A percentile compares a stretch with the other conserved stretches of the same genome.
These are phyloP conservation scores for Beauveria scarabaeidicola DNA, from an alignment of 2,329 filamentous ascomycete species.

Conservation along the genomic window DNA sequence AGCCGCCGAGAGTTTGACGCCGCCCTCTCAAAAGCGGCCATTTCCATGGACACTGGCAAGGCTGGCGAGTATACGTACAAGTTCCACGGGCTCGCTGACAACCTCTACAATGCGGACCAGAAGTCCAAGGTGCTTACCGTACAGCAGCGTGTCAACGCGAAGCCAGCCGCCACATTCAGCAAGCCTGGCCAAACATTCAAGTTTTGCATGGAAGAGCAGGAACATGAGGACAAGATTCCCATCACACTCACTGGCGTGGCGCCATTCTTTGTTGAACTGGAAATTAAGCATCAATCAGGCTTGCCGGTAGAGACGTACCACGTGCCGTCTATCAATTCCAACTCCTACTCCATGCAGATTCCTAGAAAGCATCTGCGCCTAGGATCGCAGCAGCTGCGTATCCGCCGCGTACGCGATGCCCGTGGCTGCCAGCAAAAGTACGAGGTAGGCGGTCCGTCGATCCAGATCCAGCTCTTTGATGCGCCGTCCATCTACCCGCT, in stretches of 20 bases:
- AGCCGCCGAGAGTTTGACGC: slow-evolving; percentile 68
- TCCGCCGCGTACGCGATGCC: slow-evolving; percentile 81
- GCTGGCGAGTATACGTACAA: slow-evolving; percentile 79
- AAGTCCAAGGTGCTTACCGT: slow-evolving; percentile 60
- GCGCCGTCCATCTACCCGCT: slow-evolving; percentile 84
- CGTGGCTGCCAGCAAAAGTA: slow-evolving; percentile 77
- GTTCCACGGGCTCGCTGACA: slow-evolving; percentile 75
- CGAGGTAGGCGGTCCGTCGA: slow-evolving; percentile 61
- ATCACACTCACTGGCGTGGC: slow-evolving; percentile 74
- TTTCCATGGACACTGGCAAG: slow-evolving; percentile 78
- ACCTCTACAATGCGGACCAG: slow-evolving; percentile 70
- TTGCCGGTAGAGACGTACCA: slow-evolving; percentile 72
- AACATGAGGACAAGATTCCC: slow-evolving; percentile 78
- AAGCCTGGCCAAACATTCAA: slow-evolving; percentile 91
- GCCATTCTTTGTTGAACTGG: slow-evolving; percentile 84
- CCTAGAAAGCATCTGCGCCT: slow-evolving; percentile 77
- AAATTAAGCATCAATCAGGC: slow-evolving; percentile 84
- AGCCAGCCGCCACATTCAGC: slow-evolving; percentile 71
- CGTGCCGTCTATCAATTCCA: slow-evolving; percentile 68
- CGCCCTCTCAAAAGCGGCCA: slow-evolving; percentile 64
- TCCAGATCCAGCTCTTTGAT: slow-evolving; percentile 88
- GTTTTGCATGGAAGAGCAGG: slow-evolving; percentile 80
- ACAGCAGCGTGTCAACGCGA: slow-evolving; percentile 75
- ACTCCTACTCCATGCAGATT: slow-evolving; percentile 71
- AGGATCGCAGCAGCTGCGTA: slow-evolving; percentile 81